These are phyloP conservation scores for Coemansia sp. DNA, from an alignment of 192 early-diverging fungal species.

Conservation along the genomic window DNA sequence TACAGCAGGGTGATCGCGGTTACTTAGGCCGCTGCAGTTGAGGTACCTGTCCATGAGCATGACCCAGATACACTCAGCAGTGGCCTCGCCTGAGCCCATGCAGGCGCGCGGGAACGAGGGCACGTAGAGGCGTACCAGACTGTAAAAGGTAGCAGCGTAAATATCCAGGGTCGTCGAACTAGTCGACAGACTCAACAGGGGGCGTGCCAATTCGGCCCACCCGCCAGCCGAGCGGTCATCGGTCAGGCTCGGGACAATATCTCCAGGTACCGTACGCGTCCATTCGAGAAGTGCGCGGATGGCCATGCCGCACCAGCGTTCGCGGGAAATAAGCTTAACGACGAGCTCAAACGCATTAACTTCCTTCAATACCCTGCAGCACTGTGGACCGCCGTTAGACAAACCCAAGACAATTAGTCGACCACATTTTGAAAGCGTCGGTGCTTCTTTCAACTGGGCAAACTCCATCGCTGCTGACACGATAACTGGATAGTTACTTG, in stretches of 20 bases:
- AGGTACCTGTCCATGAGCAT: constrained; percentile 57
- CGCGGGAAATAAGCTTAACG: constrained; percentile 57
- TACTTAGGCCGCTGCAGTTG: constrained; percentile 46
- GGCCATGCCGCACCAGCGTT: constrained; percentile 56
- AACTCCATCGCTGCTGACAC: constrained; percentile 52
- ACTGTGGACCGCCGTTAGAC: constrained; percentile 43
- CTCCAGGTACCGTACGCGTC: constrained; percentile 41
- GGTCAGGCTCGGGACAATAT: constrained; percentile 53
- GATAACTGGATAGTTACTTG: constrained; percentile 34
- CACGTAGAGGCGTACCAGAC: constrained; percentile 43
- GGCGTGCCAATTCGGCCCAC: constrained; percentile 52
- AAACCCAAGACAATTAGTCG: constrained; percentile 48
- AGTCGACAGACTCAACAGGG: constrained; percentile 48
- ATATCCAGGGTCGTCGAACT: constrained; percentile 57
- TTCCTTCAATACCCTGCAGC: constrained; percentile 56
- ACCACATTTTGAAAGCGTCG: constrained; percentile 45
- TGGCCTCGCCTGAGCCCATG: constrained; percentile 48
- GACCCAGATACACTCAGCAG: constrained; percentile 42
- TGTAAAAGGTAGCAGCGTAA: constrained; percentile 51
- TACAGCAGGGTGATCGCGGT: constrained; percentile 24
- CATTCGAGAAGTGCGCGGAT: constrained; percentile 55
- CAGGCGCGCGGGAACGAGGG: constrained; percentile 51
- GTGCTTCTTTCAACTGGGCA: constrained; percentile 43
- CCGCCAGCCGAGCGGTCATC: constrained; percentile 34
- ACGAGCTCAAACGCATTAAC: constrained; percentile 54